Percentiles rank a stretch among this genome's conserved stretches.
phyloP scores from a whole-genome alignment of 352 stramenopile genomes.

The Phytopythium kandeliae region DNA sequence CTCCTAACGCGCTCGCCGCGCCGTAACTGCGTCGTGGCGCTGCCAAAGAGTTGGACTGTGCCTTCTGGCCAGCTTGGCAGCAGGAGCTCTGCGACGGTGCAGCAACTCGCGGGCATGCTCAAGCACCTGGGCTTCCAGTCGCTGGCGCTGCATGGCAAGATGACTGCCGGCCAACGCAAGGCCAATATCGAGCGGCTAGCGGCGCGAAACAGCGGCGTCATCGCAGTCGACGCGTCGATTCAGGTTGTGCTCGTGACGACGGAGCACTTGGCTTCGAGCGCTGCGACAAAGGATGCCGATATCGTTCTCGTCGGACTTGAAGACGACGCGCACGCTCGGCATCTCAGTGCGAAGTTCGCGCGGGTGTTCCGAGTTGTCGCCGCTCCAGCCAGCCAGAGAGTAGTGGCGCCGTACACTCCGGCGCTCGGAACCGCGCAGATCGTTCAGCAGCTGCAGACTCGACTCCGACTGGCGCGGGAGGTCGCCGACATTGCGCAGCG shows the following conservation, averaged over 20 bases:
- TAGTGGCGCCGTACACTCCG: slow-evolving; percentile 13
- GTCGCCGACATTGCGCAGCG: slow-evolving; percentile 46
- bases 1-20: slow-evolving; percentile 32
- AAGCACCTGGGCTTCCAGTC: slow-evolving; percentile 54
- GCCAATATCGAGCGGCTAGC: slow-evolving; percentile 44
- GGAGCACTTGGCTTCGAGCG: slow-evolving; percentile 42
- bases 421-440: slow-evolving; percentile 17
- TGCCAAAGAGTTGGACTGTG: slow-evolving; percentile 25
- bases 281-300: slow-evolving; percentile 22
- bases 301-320: slow-evolving; percentile 25
- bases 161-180: slow-evolving; percentile 44
- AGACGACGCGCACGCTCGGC: background rate
- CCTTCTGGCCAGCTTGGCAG: slow-evolving; percentile 7
- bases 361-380: slow-evolving; percentile 16
- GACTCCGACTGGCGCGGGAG: slow-evolving; percentile 52
- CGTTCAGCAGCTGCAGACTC: slow-evolving; percentile 39
- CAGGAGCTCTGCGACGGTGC: slow-evolving; percentile 3
- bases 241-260: slow-evolving; percentile 52
- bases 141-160: slow-evolving; percentile 69
- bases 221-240: slow-evolving; percentile 5
- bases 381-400: background rate
- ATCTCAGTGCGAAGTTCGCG: slow-evolving; percentile 31
- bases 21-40: slow-evolving; percentile 40
- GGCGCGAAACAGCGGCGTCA: background rate
- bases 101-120: slow-evolving; percentile 34